Evolutionary conservation across 768 basidiomycete genomes (phyloP), one percentile per base, ranked within the genome.

Genomic region (Leccinellum luteum): DNA sequence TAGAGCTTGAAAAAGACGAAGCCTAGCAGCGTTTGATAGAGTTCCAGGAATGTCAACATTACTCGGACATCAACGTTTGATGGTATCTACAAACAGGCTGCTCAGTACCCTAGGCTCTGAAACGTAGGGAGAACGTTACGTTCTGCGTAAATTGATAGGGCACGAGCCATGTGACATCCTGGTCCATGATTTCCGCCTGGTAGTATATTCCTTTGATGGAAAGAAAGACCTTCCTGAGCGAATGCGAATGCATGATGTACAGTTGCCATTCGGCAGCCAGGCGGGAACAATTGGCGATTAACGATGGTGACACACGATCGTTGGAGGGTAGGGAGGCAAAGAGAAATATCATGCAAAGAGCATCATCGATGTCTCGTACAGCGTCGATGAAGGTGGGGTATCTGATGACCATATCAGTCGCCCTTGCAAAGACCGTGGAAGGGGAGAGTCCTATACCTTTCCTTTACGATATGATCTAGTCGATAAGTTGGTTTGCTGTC

Each of bases 1-100:
- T 94, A 99, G n/a, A 99, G 84, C 76, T 96, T 97, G 83, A 94
- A 99, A 69, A 97, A 86, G 21, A 94, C 89, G 69, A 99, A 99
- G 6, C 92, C 93, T 28, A 98, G 85, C 9, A 98, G 77, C 1
- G 96, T 98, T 74, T 98, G 94, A 74, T 99, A 98, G 10, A 99
- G 83, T 72, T 99, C 97, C 66, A 99, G 77, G 79, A 99, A 99
- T 7, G 97, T 99, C 59, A 97, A 75, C 87, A 99, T 94, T 51
- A 99, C 97, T 44, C 97, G 90, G 68, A 97, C 88, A 71, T 99
- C 97, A 55, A 99, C 96, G 68, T 98, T 96, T 34, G 86, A 73
- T 7, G 97, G 97, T 60, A 98, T 86, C 94, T 98, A 60, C 21
- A 59, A 41, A 48, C 52, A 54, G 50, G 17, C 41, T 60, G 50